Base-by-base conservation (phyloP, 208 protist genomes). In the Balamuthia mandrillaris region DNA sequence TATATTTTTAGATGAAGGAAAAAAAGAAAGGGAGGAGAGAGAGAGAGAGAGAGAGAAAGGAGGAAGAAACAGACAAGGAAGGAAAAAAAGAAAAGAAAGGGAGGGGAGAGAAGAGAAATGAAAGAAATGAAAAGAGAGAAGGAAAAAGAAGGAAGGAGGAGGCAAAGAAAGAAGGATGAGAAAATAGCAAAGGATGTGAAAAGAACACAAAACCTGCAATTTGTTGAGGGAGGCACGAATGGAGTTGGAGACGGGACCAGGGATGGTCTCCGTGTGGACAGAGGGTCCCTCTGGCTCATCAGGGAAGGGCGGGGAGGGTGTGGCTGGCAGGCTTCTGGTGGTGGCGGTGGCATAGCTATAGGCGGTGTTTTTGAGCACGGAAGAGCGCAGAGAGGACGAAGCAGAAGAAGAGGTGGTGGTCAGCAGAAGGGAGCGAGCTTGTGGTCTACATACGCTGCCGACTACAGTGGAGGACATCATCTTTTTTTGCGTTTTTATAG, bases 171-270 rank as follows among this genome's bases (percentile, higher is more conserved):
- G 10, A 56, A 24, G 49, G 6, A 9, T 10, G 14, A 7, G 10
- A 7, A 9, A n/a, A 35, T 18, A 10, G 10, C 10, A 9, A 9
- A 35, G 6, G 18, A 29, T 18, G 56, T 29, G 56, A 29, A 29
- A 29, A 9, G 18, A 65, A 18, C 9, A 29, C 24, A 7, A 29
- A 6, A 88, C 85, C 63, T 90, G 87, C 56, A 68, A 54, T 12
- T 88, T 58, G 52, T 91, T 84, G 56, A 92, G 81, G 61, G 77
- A 75, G 41, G 70, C 45, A 16, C 27, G 24, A 27, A 89, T 51
- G 12, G 66, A 52, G n/a, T 81, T 86, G 47, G 81, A 89, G 61
- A 84, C 75, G 84, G 88, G 90, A 68, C 90, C 88, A 45, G 88
- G 88, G 4, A 91, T 77, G 0, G 33, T 27, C n/a, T n/a, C n/a